Evolutionary conservation across 148 eudicot genomes (phyloP).

Genomic region (Rhododendron henanense): DNA sequence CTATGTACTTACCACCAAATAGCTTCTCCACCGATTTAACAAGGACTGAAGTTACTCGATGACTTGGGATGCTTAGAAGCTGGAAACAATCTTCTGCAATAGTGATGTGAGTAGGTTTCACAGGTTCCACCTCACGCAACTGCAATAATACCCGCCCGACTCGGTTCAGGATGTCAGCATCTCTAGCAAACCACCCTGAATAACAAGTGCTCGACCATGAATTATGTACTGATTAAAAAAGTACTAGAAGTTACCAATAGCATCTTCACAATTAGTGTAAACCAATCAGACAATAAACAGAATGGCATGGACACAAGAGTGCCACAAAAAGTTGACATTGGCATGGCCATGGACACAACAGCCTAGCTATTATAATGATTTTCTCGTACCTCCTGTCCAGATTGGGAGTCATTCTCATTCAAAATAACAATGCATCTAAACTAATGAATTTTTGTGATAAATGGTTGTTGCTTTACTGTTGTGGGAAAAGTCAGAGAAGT

Average conservation of each 20-base stretch:
- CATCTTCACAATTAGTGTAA: not conserved
- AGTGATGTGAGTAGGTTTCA: no score
- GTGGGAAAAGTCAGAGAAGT: not conserved
- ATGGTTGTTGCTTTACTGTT: not conserved
- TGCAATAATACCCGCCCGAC: slow-evolving; percentile 64
- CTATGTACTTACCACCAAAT: no score
- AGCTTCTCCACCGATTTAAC: no score
- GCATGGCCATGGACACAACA: not conserved
- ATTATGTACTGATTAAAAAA: not conserved
- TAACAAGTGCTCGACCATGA: slow-evolving; percentile 7
- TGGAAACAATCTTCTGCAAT: no score
- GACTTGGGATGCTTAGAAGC: no score
- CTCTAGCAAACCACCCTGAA: slow-evolving; percentile 96
- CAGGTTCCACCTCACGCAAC: no score
- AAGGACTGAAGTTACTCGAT: no score
- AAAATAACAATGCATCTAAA: not conserved
- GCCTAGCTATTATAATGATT: not conserved
- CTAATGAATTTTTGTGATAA: not conserved
- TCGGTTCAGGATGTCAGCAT: slow-evolving; percentile 50
- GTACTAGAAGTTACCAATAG: not conserved
- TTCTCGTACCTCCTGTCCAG: not conserved
- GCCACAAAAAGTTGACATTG: not conserved
- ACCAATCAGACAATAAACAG: not conserved
- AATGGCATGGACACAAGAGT: not conserved
- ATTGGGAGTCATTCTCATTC: not conserved